A percentile compares a stretch with the other conserved stretches of the same genome.
These are phyloP conservation scores for Myrica gale DNA, from an alignment of 306 rosid genomes.

Conservation along the genomic window DNA sequence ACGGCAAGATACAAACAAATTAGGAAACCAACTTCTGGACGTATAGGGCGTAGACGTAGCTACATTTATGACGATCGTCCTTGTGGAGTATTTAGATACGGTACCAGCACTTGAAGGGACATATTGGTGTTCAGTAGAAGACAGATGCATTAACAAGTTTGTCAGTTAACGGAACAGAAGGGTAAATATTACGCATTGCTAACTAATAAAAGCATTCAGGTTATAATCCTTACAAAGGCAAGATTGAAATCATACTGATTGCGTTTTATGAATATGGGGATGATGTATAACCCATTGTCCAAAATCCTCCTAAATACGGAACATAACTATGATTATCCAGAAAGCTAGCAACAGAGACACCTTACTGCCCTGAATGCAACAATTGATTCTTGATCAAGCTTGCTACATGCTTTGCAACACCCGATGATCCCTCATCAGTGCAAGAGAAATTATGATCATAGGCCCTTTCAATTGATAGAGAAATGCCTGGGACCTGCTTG, in stretches of 20 bases:
- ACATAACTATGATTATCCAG: not conserved
- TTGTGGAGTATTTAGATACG: not conserved
- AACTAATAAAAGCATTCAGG: not conserved
- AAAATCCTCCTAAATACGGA: not conserved
- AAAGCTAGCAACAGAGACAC: conserved; percentile 12
- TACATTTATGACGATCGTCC: not conserved
- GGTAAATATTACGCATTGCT: not conserved
- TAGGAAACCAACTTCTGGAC: not conserved
- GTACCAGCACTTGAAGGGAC: not conserved
- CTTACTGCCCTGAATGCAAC: conserved; percentile 33
- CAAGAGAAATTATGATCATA: conserved; percentile 74
- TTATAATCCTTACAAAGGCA: not conserved
- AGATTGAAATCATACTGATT: not conserved
- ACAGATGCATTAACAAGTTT: not conserved
- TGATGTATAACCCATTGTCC: not conserved
- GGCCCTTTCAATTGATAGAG: conserved; percentile 55
- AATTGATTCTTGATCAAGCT: conserved; percentile 54
- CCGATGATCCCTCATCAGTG: conserved; percentile 72
- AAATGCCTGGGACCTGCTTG: conserved; percentile 64
- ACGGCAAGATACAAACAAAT: not conserved
- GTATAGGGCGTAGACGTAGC: not conserved
- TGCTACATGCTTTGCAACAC: conserved; percentile 82
- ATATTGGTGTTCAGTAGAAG: not conserved
- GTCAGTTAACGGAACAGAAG: not conserved
- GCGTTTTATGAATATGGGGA: not conserved